Evolutionary conservation across 192 early-diverging fungal species (phyloP), one percentile per base, ranked within the genome.

Genomic region (Umbelopsis sp.): DNA sequence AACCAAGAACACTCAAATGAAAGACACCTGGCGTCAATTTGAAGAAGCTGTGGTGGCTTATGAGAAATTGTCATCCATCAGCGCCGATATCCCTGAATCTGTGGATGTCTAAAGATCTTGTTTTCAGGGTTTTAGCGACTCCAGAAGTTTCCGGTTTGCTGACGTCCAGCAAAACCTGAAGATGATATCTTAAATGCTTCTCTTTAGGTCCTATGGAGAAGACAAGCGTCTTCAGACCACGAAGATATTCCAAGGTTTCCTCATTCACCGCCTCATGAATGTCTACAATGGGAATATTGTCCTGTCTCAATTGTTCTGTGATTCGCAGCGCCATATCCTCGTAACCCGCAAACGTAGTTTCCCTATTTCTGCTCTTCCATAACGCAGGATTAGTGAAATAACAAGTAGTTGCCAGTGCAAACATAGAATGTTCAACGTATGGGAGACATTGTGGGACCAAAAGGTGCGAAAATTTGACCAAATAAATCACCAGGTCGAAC

Each of bases 11-110:
- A 29, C 56, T 2, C 26, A 34, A 32, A 62, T 62, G 31, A 62
- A 62, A 62, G 56, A 62, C 31, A 62, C 56, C 11, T 62, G 56
- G 56, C 56, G 56, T 16, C 56, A 62, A 29, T 62, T 62, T 34
- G 56, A 62, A 62, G 56, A 29, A 34, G 56, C 56, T 8, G 56
- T 62, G 31, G 56, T 26, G 8, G 56, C 56, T 34, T 62, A 62
- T 62, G 56, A 62, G 17, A 62, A 62, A 20, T 12, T 62, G 8
- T 62, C 56, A 17, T 62, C 56, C 3, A 26, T 32, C 17, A 62
- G 56, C 26, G 26, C 56, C 17, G 56, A 62, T 62, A 62, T 62
- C 4, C 56, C 26, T 20, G 54, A 59, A 32, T 59, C 54, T 34
- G 31, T 62, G 29, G 56, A 62, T 32, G 56, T n/a, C n/a, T n/a